phyloP scores from a whole-genome alignment of 345 rosid species.

The Boechera retrofracta region DNA sequence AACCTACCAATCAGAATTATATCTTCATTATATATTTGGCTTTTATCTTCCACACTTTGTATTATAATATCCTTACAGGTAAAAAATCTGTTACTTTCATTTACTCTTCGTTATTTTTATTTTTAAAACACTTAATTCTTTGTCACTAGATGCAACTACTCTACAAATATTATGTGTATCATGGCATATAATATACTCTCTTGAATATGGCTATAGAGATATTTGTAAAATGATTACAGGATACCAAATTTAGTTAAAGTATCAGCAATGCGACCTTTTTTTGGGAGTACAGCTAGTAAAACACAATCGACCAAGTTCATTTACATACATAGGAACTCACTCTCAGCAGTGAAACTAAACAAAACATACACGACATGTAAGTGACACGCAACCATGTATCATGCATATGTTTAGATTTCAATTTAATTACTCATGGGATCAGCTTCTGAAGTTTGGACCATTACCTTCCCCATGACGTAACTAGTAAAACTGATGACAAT shows the following conservation, averaged over 20 bases:
- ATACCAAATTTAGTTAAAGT: not conserved
- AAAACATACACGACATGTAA: not conserved
- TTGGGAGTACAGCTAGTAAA: not conserved
- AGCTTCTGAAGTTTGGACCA: slow-evolving; percentile 6
- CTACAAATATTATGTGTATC: too few relatives aligned
- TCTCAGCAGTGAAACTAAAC: not conserved
- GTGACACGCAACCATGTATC: slow-evolving; percentile 21
- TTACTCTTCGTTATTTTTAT: not conserved
- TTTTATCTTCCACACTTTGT: not conserved
- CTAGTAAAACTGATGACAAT: not conserved
- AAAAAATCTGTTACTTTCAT: slow-evolving; percentile 4
- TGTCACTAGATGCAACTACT: not conserved
- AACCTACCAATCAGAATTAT: slow-evolving; percentile 42
- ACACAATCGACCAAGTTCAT: not conserved
- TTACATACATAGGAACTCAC: not conserved
- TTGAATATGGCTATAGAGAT: too few relatives aligned
- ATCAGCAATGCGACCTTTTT: not conserved
- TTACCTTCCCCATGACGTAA: not conserved
- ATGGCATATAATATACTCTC: not conserved
- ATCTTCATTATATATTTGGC: slow-evolving; percentile 11
- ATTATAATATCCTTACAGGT: not conserved
- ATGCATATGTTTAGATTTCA: slow-evolving; percentile 24
- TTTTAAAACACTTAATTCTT: not conserved
- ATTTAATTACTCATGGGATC: slow-evolving; percentile 35
- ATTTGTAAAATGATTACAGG: not conserved